Base-by-base conservation (phyloP, 108 stramenopile genomes). In the Schizochytrium sp. region DNA sequence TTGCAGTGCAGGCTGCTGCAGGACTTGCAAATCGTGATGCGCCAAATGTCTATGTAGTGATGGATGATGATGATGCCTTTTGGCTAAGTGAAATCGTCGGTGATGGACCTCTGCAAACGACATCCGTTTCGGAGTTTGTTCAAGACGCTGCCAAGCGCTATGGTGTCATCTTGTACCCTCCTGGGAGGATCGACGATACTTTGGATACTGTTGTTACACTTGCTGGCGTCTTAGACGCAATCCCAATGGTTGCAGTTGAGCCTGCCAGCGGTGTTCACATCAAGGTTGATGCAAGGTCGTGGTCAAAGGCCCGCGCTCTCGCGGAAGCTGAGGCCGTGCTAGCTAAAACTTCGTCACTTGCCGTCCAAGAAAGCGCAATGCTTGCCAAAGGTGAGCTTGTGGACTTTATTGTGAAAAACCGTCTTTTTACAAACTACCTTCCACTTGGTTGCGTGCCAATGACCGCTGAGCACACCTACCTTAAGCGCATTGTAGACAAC, bases 341-440 rank as follows among this genome's bases (percentile, higher is more conserved):
- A 44, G 64, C 19, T 8, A 38, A 69, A 7, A 69, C 64, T 0
- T 44, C 64, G 10, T 69, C 64, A 7, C 28, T 69, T 38, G 64
- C 64, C 5, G 64, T 69, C 42, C 64, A 69, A 15, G 28, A 3
- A 44, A 69, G 64, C 64, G 28, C 7, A 15, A 38, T 69, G 19
- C 64, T 69, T 15, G 10, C 44, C 10, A 8, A 38, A 7, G 64
- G 64, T 7, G 12, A 69, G 88, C 88, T 88, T 17, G 59, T 88
- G 3, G 90, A 90, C 64, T 88, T 89, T 38, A 50, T 88, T 44
- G 88, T 89, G 17, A 61, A 88, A 73, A 46, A 88, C 46, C 87
- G 87, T n/a, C 56, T 90, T 15, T 90, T 90, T 56, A 57, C 49
- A 8, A 46, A 46, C 17, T 88, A 44, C 72, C 46, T 90, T 19